Conservation (phyloP, 495 filamentous ascomycete genomes). For the Aspergillus nanangensis region DNA sequence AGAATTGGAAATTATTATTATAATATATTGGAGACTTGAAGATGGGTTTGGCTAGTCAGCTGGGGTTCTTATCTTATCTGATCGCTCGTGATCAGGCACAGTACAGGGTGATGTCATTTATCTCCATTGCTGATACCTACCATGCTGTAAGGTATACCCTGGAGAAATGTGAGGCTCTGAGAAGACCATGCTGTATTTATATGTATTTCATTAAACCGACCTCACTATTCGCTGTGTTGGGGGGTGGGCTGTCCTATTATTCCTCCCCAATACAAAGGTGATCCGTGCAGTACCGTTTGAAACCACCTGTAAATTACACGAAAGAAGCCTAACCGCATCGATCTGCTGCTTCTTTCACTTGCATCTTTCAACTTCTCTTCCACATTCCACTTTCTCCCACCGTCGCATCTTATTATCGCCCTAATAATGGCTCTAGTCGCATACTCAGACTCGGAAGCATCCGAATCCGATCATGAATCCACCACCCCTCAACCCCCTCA, state of each 20-base stretch:
- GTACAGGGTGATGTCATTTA: slow-evolving; percentile 15
- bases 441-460: slow-evolving; percentile 82
- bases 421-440: slow-evolving; percentile 66
- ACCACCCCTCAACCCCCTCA: slow-evolving; percentile 13
- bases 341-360: too few species aligned
- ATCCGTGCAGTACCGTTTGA: not conserved
- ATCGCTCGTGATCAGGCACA: slow-evolving; percentile 4
- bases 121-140: not conserved
- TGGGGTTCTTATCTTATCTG: slow-evolving; percentile 13
- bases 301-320: not conserved
- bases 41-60: slow-evolving; percentile 2
- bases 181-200: not conserved
- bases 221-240: too few species aligned
- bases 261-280: not conserved
- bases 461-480: slow-evolving; percentile 50
- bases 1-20: not conserved
- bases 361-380: not conserved
- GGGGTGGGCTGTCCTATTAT: too few species aligned
- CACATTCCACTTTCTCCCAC: not conserved
- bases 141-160: too few species aligned
- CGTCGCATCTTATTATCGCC: not conserved
- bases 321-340: not conserved
- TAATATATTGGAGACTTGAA: not conserved
- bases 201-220: not conserved
- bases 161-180: too few species aligned